These are phyloP conservation scores for Phytomonas sp. DNA, from an alignment of 208 protist genomes.

Conservation along the genomic window DNA sequence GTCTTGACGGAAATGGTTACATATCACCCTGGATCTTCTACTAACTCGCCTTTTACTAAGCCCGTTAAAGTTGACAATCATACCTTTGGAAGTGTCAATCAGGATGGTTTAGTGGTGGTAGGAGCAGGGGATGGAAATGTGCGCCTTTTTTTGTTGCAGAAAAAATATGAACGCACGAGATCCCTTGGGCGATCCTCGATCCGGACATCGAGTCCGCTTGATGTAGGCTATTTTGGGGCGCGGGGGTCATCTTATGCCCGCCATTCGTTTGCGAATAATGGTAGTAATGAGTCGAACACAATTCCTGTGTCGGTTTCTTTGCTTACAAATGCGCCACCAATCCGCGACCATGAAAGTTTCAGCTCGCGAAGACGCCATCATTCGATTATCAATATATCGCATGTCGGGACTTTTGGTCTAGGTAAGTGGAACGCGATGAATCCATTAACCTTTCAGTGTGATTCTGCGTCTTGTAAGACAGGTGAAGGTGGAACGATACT, in stretches of 20 bases:
- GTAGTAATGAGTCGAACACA: background rate
- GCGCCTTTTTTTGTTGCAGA: constrained; percentile 38
- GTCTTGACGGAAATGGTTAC: background rate
- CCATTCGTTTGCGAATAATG: background rate
- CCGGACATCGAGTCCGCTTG: background rate
- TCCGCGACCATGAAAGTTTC: background rate
- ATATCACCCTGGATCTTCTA: background rate
- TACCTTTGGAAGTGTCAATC: background rate
- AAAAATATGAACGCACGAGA: background rate
- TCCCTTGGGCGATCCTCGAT: background rate
- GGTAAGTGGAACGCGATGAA: background rate
- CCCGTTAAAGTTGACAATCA: background rate
- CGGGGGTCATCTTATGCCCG: background rate
- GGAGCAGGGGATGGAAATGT: constrained; percentile 53
- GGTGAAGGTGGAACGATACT: background rate
- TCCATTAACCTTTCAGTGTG: background rate
- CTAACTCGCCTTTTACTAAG: background rate
- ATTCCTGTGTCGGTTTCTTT: background rate
- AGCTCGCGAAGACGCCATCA: background rate
- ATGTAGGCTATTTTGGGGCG: background rate
- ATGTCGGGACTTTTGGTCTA: background rate
- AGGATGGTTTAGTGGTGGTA: constrained; percentile 4
- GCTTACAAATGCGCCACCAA: background rate
- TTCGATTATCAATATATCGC: background rate
- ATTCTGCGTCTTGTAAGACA: background rate